Base-by-base conservation (phyloP, 345 rosid species). In the Bruguiera sexangula region DNA sequence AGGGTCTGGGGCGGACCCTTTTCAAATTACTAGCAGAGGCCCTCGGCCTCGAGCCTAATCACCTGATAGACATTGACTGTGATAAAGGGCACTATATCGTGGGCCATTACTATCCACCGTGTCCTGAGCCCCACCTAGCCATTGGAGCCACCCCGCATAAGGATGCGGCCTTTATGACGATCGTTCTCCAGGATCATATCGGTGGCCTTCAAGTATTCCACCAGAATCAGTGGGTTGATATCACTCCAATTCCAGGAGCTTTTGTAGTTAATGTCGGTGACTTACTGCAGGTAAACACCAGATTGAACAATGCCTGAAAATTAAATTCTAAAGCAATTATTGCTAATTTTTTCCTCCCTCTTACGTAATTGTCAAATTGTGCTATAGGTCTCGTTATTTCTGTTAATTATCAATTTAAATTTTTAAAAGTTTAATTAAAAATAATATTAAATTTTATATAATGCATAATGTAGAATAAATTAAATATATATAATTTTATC, bases 41-140 rank as follows among this genome's bases (percentile, higher is more conserved):
- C 4, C 69, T 76, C 5, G 77, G 72, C 11, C 76, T 79, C 8
- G 22, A 66, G 4, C 56, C 75, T 20, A 53, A 30, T 46, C 69
- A 65, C 54, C 77, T 80, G 2, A 36, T 11, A 3, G 68, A 64
- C 13, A 69, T 66, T 26, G 74, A 66, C 1, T 76, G 83, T 48
- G 43, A 48, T 32, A 62, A 66, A 66, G 79, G 80, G 22, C 69
- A 30, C 24, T 3, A 24, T 43, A 50, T 79, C 2, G 37, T 9
- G 64, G 69, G 75, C 59, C 79, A 79, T 22, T 75, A 75, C 76
- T 69, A 75, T 51, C 82, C 77, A 31, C 32, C 66, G 5, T 75
- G 82, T 30, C 82, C 82, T 9, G 66, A 78, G 63, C 75, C 75
- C 7, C 62, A 69, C 18, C 69, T 22, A 6, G 64, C 81, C n/a